Conservation (phyloP, 495 filamentous ascomycete genomes). For the Aspergillus taichungensis region DNA sequence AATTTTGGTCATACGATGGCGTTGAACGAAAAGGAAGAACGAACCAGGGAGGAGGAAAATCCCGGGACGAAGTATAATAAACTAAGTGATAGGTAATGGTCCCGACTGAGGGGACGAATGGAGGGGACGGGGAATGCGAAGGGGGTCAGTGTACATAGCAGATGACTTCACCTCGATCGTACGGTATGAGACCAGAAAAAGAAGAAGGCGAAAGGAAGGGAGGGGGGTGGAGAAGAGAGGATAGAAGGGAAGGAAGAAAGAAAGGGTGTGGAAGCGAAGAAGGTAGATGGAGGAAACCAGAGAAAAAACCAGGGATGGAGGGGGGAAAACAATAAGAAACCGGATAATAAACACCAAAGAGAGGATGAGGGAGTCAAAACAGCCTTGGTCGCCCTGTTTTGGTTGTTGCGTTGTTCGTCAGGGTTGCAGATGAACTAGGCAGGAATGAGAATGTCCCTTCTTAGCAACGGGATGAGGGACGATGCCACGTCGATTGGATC, state of each 20-base stretch:
- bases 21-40: neutral
- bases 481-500: too few species aligned
- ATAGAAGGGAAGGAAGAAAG: neutral
- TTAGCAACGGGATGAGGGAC: too few species aligned
- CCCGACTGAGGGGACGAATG: slow-evolving; percentile 1
- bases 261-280: neutral
- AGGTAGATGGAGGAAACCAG: neutral
- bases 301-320: neutral
- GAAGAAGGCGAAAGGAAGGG: neutral
- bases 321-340: neutral
- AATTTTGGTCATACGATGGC: slow-evolving; percentile 7
- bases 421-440: too few species aligned
- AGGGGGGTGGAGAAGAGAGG: slow-evolving; percentile 3
- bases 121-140: slow-evolving; percentile 9
- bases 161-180: slow-evolving; percentile 8
- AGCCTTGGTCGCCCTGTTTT: too few species aligned
- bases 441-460: too few species aligned
- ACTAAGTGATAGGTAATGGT: neutral
- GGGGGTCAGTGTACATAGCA: slow-evolving; percentile 15
- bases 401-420: too few species aligned
- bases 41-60: neutral
- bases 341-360: too few species aligned
- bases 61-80: neutral
- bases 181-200: neutral
- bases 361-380: too few species aligned